phyloP scores from a whole-genome alignment of 768 basidiomycete genomes.

The Chiua virens region DNA sequence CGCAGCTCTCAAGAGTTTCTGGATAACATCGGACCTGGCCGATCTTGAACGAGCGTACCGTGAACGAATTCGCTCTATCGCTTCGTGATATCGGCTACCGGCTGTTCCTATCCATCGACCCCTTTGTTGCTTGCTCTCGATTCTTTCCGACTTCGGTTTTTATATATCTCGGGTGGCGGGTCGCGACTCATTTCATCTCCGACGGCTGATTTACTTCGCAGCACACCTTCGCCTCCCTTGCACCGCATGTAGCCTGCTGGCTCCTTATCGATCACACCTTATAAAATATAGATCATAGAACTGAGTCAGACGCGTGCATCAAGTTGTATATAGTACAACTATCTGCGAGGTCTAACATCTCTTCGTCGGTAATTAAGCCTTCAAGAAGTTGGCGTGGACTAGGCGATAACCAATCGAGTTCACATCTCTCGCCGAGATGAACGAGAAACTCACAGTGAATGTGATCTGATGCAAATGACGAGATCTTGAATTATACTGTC shows the following conservation, averaged over 20 bases:
- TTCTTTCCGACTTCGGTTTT: not conserved
- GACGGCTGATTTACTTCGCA: not conserved
- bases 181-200: not conserved
- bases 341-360: not conserved
- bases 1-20: slow-evolving; percentile 57
- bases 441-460: slow-evolving; percentile 66
- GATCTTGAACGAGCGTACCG: slow-evolving; percentile 63
- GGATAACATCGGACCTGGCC: slow-evolving; percentile 65
- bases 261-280: not conserved
- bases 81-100: slow-evolving; percentile 10
- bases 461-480: slow-evolving; percentile 88
- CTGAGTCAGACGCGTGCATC: not conserved
- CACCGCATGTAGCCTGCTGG: not conserved
- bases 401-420: slow-evolving; percentile 13
- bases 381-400: slow-evolving; percentile 90
- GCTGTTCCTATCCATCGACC: not conserved
- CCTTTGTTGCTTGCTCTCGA: not conserved
- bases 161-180: not conserved
- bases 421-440: not conserved
- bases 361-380: slow-evolving; percentile 44
- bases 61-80: slow-evolving; percentile 42
- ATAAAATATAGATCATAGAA: not conserved
- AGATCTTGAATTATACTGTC: slow-evolving; percentile 53
- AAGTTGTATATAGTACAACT: slow-evolving; percentile 7
- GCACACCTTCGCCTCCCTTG: not conserved